Evolutionary conservation across 305 asterid genomes (phyloP), one percentile per base, ranked within the genome.

Genomic region (Coffea humblotiana): DNA sequence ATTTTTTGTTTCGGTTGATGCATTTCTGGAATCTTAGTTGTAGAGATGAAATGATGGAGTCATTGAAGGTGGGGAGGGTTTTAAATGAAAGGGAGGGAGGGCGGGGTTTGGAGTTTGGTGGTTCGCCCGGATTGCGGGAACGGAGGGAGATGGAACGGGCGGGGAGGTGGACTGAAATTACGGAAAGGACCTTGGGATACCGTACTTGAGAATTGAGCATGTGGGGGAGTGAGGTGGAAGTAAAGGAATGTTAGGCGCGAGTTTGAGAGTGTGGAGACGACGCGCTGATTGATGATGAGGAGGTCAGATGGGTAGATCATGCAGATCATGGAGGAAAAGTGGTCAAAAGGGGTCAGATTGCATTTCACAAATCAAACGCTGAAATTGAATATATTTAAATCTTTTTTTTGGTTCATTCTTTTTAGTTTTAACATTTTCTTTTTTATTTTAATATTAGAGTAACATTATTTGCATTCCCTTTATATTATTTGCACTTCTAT

Each of bases 91-190:
- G 37, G 29, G 19, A 35, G 25, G 32, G 32, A 32, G 32, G 32
- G 32, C 32, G 32, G 0, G 56, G 56, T 15, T 32, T 21, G 61
- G 73, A 45, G n/a, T 45, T 58, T 29, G 49, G 40, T 58, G 10
- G 10, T 13, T n/a, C 37, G 35, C 72, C 51, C 25, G 21, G 21
- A 52, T 49, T 48, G 70, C 76, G 47, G 81, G 69, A 56, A 58
- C 70, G 9, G 54, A 47, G 35, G 47, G 63, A 66, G 51, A 64
- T 2, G 43, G 52, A 9, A 21, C 25, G 11, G n/a, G 60, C 0
- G 12, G 0, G 51, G 68, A 18, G 21, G 75, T 66, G 76, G 76
- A 76, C 64, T 74, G 27, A 74, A 68, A 80, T 80, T 56, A 75
- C 83, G 43, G 71, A 43, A 80, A 80, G 27, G 65, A 0, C 77